Evolutionary conservation across 2,329 filamentous ascomycete species (phyloP), one percentile per base, ranked within the genome.

Genomic region (Pyrenochaeta sp.): DNA sequence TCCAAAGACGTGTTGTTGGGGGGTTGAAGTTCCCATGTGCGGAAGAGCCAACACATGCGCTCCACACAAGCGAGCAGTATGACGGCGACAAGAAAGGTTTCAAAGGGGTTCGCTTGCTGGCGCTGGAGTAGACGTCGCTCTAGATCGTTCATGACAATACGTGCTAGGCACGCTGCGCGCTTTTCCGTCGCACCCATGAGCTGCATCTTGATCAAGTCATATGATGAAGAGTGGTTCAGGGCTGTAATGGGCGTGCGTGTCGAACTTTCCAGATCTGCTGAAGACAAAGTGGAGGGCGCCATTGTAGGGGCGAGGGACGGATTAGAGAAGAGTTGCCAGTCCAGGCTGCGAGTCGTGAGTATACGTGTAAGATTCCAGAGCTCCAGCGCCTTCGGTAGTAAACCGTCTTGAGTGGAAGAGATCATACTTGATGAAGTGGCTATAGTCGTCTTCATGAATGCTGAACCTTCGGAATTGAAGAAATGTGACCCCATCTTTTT

Each of bases 101-200:
- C 82, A 50, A 87, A 86, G 40, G 79, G 79, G 45, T 81, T 82
- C 18, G 79, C 80, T 66, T 85, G 82, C 63, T 84, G 81, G 11
- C 83, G 82, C 60, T 85, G 83, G 7, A 87, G 76, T 4, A 87
- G 73, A n/a, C 84, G 80, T 15, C 83, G 80, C 64, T 87, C 85
- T 1, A 87, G 77, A 52, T 86, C 84, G 56, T 84, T 85, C 78
- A 87, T 82, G 30, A 86, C 79, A 9, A 74, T 74, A 48, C 83
- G 85, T 59, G 80, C 80, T 5, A 86, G 73, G 46, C 77, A 75
- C 12, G 79, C 76, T 31, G 83, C 83, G 23, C 82, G 80, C 59
- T 83, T 83, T 63, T 87, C 85, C 15, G 81, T 78, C 1, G 80
- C 82, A 4, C 82, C 81, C 42, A 82, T 79, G 40, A 87, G 72